These are phyloP conservation scores for Limnomonas spitsbergensis DNA, from an alignment of 139 green algal genomes.

Conservation along the genomic window DNA sequence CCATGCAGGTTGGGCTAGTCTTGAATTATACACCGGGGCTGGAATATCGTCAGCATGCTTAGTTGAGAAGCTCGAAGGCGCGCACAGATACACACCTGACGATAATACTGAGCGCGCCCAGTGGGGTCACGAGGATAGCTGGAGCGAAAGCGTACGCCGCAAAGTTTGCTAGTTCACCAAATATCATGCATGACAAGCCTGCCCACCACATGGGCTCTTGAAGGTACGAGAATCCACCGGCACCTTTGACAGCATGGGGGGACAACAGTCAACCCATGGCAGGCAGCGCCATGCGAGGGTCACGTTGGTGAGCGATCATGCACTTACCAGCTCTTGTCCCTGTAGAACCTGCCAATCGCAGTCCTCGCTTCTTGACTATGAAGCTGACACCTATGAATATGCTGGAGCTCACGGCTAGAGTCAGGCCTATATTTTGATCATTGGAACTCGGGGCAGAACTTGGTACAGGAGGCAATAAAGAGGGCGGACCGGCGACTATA, in stretches of 20 bases:
- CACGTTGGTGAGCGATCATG: too few species aligned
- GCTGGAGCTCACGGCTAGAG: constrained; percentile 75
- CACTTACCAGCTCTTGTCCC: constrained; percentile 81
- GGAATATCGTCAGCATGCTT: too few species aligned
- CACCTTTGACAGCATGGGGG: constrained; percentile 53
- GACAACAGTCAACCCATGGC: background rate
- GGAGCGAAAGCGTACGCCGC: constrained; percentile 96
- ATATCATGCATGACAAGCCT: constrained; percentile 87
- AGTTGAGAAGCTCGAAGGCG: too few species aligned
- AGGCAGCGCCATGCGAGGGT: background rate
- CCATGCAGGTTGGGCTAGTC: too few species aligned
- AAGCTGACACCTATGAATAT: constrained; percentile 95
- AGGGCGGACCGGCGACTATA: too few species aligned
- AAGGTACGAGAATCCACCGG: constrained; percentile 91
- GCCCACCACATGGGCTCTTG: constrained; percentile 93
- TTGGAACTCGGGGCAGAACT: too few species aligned
- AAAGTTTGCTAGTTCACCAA: constrained; percentile 94
- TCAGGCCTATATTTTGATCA: constrained; percentile 75
- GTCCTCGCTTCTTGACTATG: constrained; percentile 97
- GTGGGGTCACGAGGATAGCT: constrained; percentile 89
- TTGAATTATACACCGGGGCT: too few species aligned
- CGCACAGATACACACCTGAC: constrained; percentile 72
- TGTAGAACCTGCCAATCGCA: constrained; percentile 68
- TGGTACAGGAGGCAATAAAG: too few species aligned
- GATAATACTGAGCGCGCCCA: constrained; percentile 88